Conservation (phyloP, 805 yeast genomes). For the Suhomyces sp. region DNA sequence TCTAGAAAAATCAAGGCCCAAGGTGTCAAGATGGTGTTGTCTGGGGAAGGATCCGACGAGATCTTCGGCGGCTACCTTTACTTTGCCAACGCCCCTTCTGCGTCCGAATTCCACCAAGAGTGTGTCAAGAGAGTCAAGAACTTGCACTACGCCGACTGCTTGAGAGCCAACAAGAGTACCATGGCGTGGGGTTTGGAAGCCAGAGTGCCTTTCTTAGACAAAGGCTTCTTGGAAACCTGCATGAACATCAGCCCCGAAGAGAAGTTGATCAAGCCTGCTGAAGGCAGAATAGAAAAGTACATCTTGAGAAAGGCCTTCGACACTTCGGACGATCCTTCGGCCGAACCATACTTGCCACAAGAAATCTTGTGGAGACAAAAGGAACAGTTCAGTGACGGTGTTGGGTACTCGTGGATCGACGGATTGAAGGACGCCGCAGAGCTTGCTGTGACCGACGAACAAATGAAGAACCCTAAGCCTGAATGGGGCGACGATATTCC, state of each 20-base stretch:
- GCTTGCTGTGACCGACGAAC: constrained; percentile 80
- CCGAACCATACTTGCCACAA: constrained; percentile 86
- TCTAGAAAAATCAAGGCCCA: constrained; percentile 98
- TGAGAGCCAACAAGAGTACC: constrained; percentile 98
- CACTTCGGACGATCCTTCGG: constrained; percentile 75
- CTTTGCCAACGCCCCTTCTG: constrained; percentile 94
- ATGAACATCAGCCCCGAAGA: constrained; percentile 95
- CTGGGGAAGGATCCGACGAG: constrained; percentile 99
- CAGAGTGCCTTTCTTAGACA: constrained; percentile 98
- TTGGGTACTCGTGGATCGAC: constrained; percentile 99
- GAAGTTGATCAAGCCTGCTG: constrained; percentile 70
- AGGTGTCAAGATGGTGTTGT: constrained; percentile 98
- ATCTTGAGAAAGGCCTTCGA: constrained; percentile 96
- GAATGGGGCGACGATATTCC: constrained; percentile 97
- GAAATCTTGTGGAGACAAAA: constrained; percentile 99
- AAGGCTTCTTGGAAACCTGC: constrained; percentile 82
- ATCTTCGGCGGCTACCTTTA: constrained; percentile 97
- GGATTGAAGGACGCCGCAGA: constrained; percentile 95
- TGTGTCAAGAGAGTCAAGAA: constrained; percentile 95
- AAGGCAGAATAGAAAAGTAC: constrained; percentile 90
- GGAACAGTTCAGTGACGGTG: constrained; percentile 99
- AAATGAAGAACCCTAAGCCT: constrained; percentile 84
- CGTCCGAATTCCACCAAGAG: constrained; percentile 91
- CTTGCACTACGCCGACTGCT: constrained; percentile 94
- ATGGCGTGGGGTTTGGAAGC: constrained; percentile 99